A percentile compares a stretch with the other conserved stretches of the same genome.
Evolutionary conservation across 1,284 basidiomycete genomes (phyloP).

Genomic region (Leccinum discolor): DNA sequence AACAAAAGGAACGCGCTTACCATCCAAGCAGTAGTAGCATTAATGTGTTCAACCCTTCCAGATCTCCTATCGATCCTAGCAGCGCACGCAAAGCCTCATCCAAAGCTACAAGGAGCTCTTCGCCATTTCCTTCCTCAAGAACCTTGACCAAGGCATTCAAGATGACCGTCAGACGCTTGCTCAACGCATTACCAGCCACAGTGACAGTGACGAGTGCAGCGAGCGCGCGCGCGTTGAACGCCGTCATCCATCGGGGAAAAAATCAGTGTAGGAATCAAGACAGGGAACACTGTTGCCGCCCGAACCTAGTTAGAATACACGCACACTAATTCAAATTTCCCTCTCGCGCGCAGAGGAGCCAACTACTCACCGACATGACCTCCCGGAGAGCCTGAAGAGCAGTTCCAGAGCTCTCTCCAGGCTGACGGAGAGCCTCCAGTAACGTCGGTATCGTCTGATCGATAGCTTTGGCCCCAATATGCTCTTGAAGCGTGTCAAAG

Average conservation of each 20-base stretch:
- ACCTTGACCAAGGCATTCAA: slow-evolving; percentile 77
- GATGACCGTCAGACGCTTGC: slow-evolving; percentile 78
- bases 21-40: slow-evolving; percentile 91
- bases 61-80: slow-evolving; percentile 77
- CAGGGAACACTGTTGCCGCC: slow-evolving; percentile 94
- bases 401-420: slow-evolving; percentile 92
- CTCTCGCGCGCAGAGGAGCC: background rate
- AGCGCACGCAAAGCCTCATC: slow-evolving; percentile 75
- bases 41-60: slow-evolving; percentile 85
- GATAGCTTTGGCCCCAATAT: slow-evolving; percentile 89
- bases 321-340: background rate
- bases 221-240: slow-evolving; percentile 95
- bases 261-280: slow-evolving; percentile 94
- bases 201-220: slow-evolving; percentile 91
- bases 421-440: slow-evolving; percentile 89
- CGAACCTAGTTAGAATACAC: slow-evolving; percentile 59
- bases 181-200: slow-evolving; percentile 91
- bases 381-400: slow-evolving; percentile 92
- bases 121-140: slow-evolving; percentile 64
- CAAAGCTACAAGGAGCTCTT: slow-evolving; percentile 75
- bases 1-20: slow-evolving; percentile 39
- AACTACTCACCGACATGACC: slow-evolving; percentile 84
- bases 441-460: slow-evolving; percentile 97
- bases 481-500: slow-evolving; percentile 92
- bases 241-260: slow-evolving; percentile 90